A percentile compares a stretch with the other conserved stretches of the same genome.
Evolutionary conservation across 805 yeast species (phyloP).

Genomic region (Lachancea waltii): DNA sequence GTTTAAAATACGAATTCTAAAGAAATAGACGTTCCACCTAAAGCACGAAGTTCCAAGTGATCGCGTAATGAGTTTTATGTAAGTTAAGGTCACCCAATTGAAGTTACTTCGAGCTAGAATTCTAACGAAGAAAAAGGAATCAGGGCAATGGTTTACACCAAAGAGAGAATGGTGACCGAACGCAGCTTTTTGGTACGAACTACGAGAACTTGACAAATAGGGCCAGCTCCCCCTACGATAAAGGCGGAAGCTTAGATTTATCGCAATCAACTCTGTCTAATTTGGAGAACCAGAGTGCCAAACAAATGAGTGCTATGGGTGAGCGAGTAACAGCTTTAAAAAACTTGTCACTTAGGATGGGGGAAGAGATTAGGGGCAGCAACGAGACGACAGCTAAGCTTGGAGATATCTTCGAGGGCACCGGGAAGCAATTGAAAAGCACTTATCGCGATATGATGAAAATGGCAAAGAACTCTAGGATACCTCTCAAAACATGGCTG

Average conservation of each 20-base stretch:
- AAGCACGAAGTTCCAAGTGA: no score
- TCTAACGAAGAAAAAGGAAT: constrained; percentile 10
- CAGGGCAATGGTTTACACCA: constrained; percentile 20
- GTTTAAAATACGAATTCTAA: no score
- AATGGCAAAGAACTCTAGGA: constrained; percentile 59
- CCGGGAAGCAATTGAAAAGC: constrained; percentile 42
- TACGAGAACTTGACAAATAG: constrained; percentile 5
- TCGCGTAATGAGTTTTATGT: not conserved
- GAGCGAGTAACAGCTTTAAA: constrained; percentile 50
- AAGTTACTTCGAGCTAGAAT: not conserved
- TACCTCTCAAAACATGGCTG: constrained; percentile 61
- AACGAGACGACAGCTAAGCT: constrained; percentile 40
- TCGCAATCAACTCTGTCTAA: constrained; percentile 50
- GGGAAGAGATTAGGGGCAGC: constrained; percentile 55
- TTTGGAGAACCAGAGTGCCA: constrained; percentile 61
- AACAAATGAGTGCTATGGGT: constrained; percentile 47
- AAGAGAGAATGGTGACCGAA: constrained; percentile 26
- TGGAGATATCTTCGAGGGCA: constrained; percentile 40
- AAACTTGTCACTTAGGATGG: constrained; percentile 50
- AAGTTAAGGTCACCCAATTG: not conserved
- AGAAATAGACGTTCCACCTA: no score
- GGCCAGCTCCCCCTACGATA: constrained; percentile 39
- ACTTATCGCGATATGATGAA: constrained; percentile 52
- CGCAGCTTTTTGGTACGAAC: constrained; percentile 27
- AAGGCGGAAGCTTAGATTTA: constrained; percentile 34